Base-by-base conservation (phyloP, 257 asterid genomes). In the Cynanchum wilfordii region DNA sequence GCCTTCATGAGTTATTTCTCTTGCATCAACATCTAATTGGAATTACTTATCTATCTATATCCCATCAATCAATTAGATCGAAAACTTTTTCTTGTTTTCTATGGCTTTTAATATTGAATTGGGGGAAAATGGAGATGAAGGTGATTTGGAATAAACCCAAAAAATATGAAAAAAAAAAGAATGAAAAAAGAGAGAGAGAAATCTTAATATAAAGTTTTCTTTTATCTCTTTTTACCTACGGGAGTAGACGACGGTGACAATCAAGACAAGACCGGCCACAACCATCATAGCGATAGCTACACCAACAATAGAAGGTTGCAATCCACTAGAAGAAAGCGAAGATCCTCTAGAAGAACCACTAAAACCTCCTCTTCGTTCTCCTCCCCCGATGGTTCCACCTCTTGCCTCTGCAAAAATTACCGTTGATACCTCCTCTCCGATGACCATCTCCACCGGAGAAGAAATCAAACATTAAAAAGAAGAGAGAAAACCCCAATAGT, bases 191-290 rank as follows among this genome's bases (percentile, higher is more conserved):
- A 42, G 47, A 7, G 47, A 30, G 19, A 36, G n/a, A 64, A 64
- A 36, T 22, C n/a, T 36, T 19, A 19, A 20, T 54, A 11, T 45
- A 11, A 44, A 65, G 51, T 13, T 52, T 52, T 70, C 19, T 12
- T 7, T 42, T 42, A 42, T 42, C 22, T 42, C 19, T 27, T 58
- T 85, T 87, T 83, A 88, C 90, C 90, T 78, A 85, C 89, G 92
- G 66, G 92, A 89, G 69, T 90, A 84, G 78, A 82, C 83, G 80
- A 84, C 81, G 79, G 90, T 88, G 68, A 86, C 89, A 77, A 90
- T 91, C 81, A 88, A 79, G 73, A 92, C 89, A 72, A 85, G 75
- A 36, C 93, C 91, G 70, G 92, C 92, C 92, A 86, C 85, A 86
- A 94, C 94, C 81, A 92, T 86, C 68, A 83, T 86, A 75, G 87